Percentiles rank a stretch among this genome's conserved stretches.
Conservation (phyloP, 257 asterid species). For the Salvia rosmarinus region DNA sequence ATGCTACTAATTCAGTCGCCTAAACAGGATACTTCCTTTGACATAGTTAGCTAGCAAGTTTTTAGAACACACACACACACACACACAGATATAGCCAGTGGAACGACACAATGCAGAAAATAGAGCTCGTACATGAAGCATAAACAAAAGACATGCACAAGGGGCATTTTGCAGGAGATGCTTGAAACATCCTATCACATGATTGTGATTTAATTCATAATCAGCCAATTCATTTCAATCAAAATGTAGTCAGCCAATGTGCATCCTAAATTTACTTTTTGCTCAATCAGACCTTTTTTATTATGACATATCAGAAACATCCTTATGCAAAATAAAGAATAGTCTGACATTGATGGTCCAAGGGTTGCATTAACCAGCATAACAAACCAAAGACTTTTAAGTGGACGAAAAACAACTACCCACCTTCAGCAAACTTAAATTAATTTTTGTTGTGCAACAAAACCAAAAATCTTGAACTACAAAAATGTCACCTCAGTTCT, state of each 20-base stretch:
- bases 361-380: constrained; percentile 7
- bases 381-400: neutral
- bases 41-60: neutral
- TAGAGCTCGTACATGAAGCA: constrained; percentile 4
- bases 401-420: neutral
- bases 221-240: neutral
- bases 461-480: neutral
- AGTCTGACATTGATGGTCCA: constrained; percentile 1
- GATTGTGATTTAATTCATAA: neutral
- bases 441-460: constrained; percentile 5
- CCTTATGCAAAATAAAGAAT: neutral
- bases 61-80: neutral
- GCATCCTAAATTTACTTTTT: constrained; percentile 15
- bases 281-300: neutral
- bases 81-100: neutral
- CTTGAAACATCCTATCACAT: neutral
- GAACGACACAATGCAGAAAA: neutral
- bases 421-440: constrained; percentile 2
- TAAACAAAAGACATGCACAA: neutral
- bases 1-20: constrained; percentile 10
- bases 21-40: constrained; percentile 1
- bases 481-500: constrained; percentile 71
- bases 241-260: constrained; percentile 1
- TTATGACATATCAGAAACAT: constrained; percentile 11
- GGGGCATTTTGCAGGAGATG: neutral